These are phyloP conservation scores for Deuterostichococcus epilithicus DNA, from an alignment of 139 green algal genomes.

Conservation along the genomic window DNA sequence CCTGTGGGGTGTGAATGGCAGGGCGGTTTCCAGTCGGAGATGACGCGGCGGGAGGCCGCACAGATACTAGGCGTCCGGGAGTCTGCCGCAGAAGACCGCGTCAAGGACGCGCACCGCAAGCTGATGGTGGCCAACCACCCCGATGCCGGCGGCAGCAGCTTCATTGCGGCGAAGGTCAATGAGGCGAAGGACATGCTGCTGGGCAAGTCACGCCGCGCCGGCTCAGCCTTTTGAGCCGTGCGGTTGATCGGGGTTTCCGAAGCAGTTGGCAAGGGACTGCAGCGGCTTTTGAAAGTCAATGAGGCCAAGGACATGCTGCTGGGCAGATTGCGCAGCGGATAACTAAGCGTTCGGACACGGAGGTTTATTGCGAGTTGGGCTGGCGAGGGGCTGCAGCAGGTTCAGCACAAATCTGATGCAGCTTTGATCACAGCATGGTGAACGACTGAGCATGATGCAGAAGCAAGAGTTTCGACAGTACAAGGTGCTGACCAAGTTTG, in stretches of 20 bases:
- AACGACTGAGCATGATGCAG: too few species aligned
- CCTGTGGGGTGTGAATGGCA: conserved; percentile 20
- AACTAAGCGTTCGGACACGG: too few species aligned
- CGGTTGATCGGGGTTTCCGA: too few species aligned
- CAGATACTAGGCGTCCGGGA: conserved; percentile 90
- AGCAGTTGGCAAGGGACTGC: too few species aligned
- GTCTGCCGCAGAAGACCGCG: conserved; percentile 71
- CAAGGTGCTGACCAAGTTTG: too few species aligned
- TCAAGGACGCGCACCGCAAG: conserved; percentile 91
- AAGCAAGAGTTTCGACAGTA: too few species aligned
- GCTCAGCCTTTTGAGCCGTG: conserved; percentile 42
- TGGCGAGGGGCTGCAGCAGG: too few species aligned
- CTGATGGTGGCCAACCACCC: conserved; percentile 99
- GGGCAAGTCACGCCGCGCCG: conserved; percentile 62
- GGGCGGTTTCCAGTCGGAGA: conserved; percentile 89
- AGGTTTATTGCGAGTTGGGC: too few species aligned
- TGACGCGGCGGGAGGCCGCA: conserved; percentile 90
- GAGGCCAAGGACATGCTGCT: conserved; percentile 96
- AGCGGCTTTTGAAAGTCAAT: conserved; percentile 99
- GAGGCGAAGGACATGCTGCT: conserved; percentile 96
- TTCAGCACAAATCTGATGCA: too few species aligned
- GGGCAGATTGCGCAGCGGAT: too few species aligned
- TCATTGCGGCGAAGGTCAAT: conserved; percentile 95
- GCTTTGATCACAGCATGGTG: too few species aligned
- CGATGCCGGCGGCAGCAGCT: conserved; percentile 88